Evolutionary conservation across 805 yeast species (phyloP), one percentile per base, ranked within the genome.

Genomic region (Saturnispora sekii): DNA sequence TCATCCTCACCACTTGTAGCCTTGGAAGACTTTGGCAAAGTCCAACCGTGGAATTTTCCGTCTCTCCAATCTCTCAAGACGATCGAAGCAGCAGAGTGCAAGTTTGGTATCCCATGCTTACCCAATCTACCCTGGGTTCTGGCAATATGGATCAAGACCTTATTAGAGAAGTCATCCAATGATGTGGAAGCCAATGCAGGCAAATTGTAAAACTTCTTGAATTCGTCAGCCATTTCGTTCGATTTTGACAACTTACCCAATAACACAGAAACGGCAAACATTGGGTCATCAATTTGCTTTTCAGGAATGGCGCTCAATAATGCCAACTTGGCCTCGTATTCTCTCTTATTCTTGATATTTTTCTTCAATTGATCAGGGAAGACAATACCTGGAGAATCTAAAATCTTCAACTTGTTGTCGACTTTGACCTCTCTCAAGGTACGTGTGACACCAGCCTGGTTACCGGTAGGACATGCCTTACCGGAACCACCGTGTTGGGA

Each of bases 351-450:
- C 51, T 67, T 67, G 54, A 70, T 73, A 53, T 70, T 72, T 49
- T 67, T 75, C 17, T 58, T 51, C 21, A 12, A 15, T 30, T 52
- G 43, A 32, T 58, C 61, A 41, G 97, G 97, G 78, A 93, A 90
- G 35, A 93, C 96, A 50, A 90, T 93, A 60, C 98, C 98, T 43
- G 98, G 98, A 44, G 96, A 86, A 65, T 90, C 98, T 58, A 90
- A 72, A 52, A 90, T 73, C 64, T 84, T 86, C 55, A 90, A 74
- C 63, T 88, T 88, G 59, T 80, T 83, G 64, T 90, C 98, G 49
- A 90, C 74, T 67, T 90, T 93, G 48, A 90, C 88, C 63, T 88
- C 94, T 66, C 97, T 78, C 62, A 93, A 68, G 3, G 90, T 70
- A 1, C 96, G 89, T 29, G 98, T 90, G 39, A 93, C 93, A 61